Conservation (phyloP, 257 asterid genomes). For the Nicotiana noctiflora region DNA sequence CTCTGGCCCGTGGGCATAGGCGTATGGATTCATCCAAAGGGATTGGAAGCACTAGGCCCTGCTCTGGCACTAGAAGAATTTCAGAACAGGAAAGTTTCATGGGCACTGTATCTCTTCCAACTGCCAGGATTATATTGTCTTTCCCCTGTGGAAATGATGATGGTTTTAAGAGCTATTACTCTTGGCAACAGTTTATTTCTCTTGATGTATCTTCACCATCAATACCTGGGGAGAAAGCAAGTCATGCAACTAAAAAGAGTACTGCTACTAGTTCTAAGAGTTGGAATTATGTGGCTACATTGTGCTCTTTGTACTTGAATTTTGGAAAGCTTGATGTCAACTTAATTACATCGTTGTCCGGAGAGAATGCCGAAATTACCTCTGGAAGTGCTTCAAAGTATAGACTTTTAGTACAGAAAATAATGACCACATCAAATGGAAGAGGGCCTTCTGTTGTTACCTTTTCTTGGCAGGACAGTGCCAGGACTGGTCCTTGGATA, state of each 20-base stretch:
- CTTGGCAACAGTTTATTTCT: slow-evolving; percentile 63
- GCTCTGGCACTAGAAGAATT: slow-evolving; percentile 20
- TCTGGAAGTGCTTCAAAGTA: slow-evolving; percentile 23
- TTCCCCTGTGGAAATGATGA: slow-evolving; percentile 43
- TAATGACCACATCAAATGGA: slow-evolving; percentile 44
- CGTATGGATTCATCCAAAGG: slow-evolving; percentile 19
- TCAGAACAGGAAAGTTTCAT: slow-evolving; percentile 33
- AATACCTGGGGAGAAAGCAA: slow-evolving; percentile 28
- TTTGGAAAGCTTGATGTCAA: slow-evolving; percentile 50
- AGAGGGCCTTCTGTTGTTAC: slow-evolving; percentile 49
- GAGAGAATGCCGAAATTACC: slow-evolving; percentile 34
- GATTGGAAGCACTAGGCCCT: slow-evolving; percentile 30
- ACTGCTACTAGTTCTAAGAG: slow-evolving; percentile 36
- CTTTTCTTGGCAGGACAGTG: slow-evolving; percentile 70
- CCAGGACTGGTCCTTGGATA: slow-evolving; percentile 75
- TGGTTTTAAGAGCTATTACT: slow-evolving; percentile 43
- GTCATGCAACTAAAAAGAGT: slow-evolving; percentile 30
- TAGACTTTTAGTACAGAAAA: slow-evolving; percentile 43
- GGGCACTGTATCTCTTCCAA: slow-evolving; percentile 56
- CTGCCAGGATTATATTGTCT: slow-evolving; percentile 72
- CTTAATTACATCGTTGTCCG: slow-evolving; percentile 37
- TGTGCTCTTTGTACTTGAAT: slow-evolving; percentile 55
- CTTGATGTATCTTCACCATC: slow-evolving; percentile 49
- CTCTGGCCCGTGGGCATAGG: slow-evolving; percentile 20
- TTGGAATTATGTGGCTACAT: slow-evolving; percentile 26